These are phyloP conservation scores for Rhizopogon sp. DNA, from an alignment of 768 basidiomycete species.

Conservation along the genomic window DNA sequence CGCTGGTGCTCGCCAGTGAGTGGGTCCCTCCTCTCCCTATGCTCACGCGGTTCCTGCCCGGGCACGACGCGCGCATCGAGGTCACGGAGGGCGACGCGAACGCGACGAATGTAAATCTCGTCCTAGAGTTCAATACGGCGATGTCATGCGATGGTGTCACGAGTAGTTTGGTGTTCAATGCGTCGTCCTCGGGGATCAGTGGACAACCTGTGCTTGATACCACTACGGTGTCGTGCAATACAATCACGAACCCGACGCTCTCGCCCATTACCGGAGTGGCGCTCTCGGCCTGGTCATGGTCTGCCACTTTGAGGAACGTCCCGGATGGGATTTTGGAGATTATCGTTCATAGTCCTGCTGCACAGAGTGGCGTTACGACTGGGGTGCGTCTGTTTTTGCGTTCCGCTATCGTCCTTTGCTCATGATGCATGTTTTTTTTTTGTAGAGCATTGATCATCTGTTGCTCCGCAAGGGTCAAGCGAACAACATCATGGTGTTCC, in stretches of 20 bases:
- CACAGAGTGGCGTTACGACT: constrained; percentile 41
- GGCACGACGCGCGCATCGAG: constrained; percentile 76
- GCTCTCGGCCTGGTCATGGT: constrained; percentile 66
- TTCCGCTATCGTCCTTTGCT: background rate
- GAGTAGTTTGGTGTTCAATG: constrained; percentile 54
- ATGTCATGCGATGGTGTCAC: constrained; percentile 78
- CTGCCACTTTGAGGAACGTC: constrained; percentile 66
- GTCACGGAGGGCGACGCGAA: constrained; percentile 37
- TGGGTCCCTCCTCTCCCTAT: constrained; percentile 73
- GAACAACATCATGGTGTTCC: constrained; percentile 85
- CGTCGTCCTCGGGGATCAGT: constrained; percentile 64
- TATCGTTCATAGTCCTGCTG: constrained; percentile 51
- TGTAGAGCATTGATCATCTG: constrained; percentile 66
- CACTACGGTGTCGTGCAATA: constrained; percentile 39
- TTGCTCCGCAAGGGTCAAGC: constrained; percentile 74
- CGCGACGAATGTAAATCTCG: constrained; percentile 54
- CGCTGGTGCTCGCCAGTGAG: constrained; percentile 58
- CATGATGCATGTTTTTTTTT: constrained; percentile 3
- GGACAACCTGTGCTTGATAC: constrained; percentile 47
- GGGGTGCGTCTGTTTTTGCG: constrained; percentile 34
- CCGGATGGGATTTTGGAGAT: constrained; percentile 83
- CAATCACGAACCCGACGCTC: constrained; percentile 43
- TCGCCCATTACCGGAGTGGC: constrained; percentile 49
- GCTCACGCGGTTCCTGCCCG: constrained; percentile 76
- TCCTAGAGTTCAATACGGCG: constrained; percentile 69